Percentiles rank a stretch among this genome's conserved stretches.
Conservation (phyloP, 805 yeast species). For the Ogataea salicorniae region DNA sequence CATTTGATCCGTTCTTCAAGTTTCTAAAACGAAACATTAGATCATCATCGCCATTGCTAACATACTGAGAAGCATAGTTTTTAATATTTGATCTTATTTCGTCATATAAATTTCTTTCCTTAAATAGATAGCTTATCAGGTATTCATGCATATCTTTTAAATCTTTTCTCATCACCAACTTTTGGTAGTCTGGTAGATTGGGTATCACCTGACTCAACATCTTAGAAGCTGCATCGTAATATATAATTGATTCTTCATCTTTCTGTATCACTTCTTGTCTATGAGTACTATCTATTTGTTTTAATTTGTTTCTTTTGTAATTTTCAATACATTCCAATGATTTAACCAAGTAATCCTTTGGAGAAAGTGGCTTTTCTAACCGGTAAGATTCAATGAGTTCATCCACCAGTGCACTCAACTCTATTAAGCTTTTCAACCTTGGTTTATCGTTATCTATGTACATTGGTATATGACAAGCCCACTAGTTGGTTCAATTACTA, state of each 20-base stretch:
- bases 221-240: conserved; percentile 24
- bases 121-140: conserved; percentile 13
- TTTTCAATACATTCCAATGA: conserved; percentile 25
- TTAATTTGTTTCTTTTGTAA: conserved; percentile 12
- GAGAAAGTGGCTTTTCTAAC: neutral
- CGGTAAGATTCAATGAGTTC: conserved; percentile 7
- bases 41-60: conserved; percentile 3
- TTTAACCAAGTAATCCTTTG: conserved; percentile 18
- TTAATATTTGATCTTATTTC: conserved; percentile 8
- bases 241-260: conserved; percentile 23
- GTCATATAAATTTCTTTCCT: conserved; percentile 15
- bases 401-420: conserved; percentile 13
- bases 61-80: neutral
- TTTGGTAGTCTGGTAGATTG: conserved; percentile 11
- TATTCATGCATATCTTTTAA: conserved; percentile 17
- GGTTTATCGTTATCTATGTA: neutral
- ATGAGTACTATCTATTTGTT: conserved; percentile 1
- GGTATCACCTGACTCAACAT: conserved; percentile 25
- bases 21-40: conserved; percentile 17
- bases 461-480: neutral
- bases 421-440: conserved; percentile 4
- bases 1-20: conserved; percentile 12
- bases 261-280: conserved; percentile 2
- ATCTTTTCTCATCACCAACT: conserved; percentile 6
- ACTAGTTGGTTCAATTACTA: no score